Conservation (phyloP, 2,329 filamentous ascomycete species). For the Keithomyces neogunnii region DNA sequence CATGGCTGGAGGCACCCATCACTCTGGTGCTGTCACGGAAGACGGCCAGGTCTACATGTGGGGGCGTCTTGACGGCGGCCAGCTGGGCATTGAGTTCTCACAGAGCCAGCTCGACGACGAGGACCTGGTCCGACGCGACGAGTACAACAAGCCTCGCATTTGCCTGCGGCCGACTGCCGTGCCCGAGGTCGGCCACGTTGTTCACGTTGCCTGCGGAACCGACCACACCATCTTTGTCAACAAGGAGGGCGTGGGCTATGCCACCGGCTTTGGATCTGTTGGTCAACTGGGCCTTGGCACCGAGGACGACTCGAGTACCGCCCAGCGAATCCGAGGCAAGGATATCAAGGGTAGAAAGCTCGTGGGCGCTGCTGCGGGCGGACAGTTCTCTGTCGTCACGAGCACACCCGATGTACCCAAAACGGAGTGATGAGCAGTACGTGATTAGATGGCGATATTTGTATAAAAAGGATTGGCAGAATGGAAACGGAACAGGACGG, state of each 20-base stretch:
- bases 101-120: constrained; percentile 34
- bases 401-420: constrained; percentile 24
- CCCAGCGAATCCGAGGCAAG: constrained; percentile 76
- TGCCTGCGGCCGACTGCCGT: constrained; percentile 2
- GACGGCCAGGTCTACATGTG: constrained; percentile 51
- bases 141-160: constrained; percentile 47
- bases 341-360: constrained; percentile 69
- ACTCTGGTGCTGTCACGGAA: constrained; percentile 57
- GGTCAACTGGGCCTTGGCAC: constrained; percentile 73
- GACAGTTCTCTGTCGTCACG: constrained; percentile 67
- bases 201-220: constrained; percentile 50
- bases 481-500: background rate
- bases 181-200: constrained; percentile 43
- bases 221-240: constrained; percentile 70
- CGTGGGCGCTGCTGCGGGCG: constrained; percentile 74
- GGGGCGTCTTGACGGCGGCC: constrained; percentile 47
- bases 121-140: constrained; percentile 53
- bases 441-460: background rate
- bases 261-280: constrained; percentile 73
- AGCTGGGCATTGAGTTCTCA: constrained; percentile 42
- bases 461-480: background rate
- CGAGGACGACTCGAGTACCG: constrained; percentile 69
- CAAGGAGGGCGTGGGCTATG: constrained; percentile 61
- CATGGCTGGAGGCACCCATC: constrained; percentile 65
- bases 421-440: background rate